Evolutionary conservation across 257 asterid genomes (phyloP), one percentile per base, ranked within the genome.

Genomic region (Ballota nigra): DNA sequence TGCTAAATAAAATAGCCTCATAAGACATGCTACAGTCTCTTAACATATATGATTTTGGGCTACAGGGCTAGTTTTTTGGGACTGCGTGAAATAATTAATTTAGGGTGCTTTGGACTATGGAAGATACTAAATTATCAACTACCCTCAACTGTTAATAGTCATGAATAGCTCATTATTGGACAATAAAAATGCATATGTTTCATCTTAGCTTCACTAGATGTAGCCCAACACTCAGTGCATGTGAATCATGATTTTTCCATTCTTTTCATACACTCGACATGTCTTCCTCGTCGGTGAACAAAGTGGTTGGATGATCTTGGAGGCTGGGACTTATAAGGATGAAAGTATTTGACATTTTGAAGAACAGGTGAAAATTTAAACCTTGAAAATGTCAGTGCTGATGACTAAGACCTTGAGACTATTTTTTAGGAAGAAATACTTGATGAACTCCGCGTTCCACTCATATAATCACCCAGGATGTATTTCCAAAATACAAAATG

Each of bases 91-190:
- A 18, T 45, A 19, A 47, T 52, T n/a, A 20, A 4, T 36, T 29
- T 58, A 19, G 31, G 70, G 61, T 60, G 70, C 58, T 51, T 59
- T 59, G 77, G 57, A 56, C 63, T 45, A 58, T 5, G 41, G 31
- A 45, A 59, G 24, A 59, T 51, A 11, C 16, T 53, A 53, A 59
- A 75, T n/a, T 22, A 13, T 43, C 52, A 3, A 33, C 43, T 57
- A 23, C 28, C 60, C 15, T 41, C 68, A 45, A n/a, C 68, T 66
- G 7, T 28, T 53, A 55, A 19, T 20, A 0, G 22, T 58, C 74
- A 33, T 13, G 43, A 43, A 29, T 59, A 40, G 68, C 75, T 70
- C 8, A 31, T 12, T 70, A 13, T 16, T 59, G 22, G 18, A 16
- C 29, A 51, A 13, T 41, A 41, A 41, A 41, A 41, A 41, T 11